These are phyloP conservation scores for Talaromyces sp. DNA, from an alignment of 2,329 filamentous ascomycete genomes.

Conservation along the genomic window DNA sequence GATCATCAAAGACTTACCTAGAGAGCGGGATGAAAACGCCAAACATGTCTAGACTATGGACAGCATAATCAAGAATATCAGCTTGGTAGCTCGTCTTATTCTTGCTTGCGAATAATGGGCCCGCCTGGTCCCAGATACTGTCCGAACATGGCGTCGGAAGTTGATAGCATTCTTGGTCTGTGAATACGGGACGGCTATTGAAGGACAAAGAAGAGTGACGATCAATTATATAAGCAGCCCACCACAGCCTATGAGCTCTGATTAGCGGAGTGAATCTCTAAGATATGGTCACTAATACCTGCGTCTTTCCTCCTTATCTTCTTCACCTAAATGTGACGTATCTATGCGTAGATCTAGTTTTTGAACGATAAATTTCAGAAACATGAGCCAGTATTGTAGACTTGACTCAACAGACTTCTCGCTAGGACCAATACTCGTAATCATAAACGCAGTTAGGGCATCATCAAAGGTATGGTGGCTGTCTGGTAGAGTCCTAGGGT, in stretches of 20 bases:
- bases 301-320: constrained; percentile 4
- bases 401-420: constrained; percentile 6
- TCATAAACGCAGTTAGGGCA: constrained; percentile 4
- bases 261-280: neutral
- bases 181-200: constrained; percentile 1
- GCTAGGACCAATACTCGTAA: constrained; percentile 2
- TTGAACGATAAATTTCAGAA: constrained; percentile 5
- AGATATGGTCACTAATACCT: neutral
- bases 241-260: neutral
- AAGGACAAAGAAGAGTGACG: constrained; percentile 5
- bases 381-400: constrained; percentile 7
- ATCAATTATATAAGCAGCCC: constrained; percentile 2
- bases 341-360: neutral
- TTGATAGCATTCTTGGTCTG: constrained; percentile 1
- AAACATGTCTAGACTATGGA: neutral
- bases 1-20: neutral
- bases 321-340: neutral
- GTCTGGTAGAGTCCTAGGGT: constrained; percentile 3
- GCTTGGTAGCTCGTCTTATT: neutral
- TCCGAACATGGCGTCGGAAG: neutral
- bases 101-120: neutral
- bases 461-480: neutral
- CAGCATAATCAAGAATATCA: neutral
- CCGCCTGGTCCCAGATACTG: neutral
- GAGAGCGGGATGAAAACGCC: constrained; percentile 4